Percentiles rank a stretch among this genome's conserved stretches.
Evolutionary conservation across 2,329 filamentous ascomycete genomes (phyloP).

Genomic region (Moelleriella libera): DNA sequence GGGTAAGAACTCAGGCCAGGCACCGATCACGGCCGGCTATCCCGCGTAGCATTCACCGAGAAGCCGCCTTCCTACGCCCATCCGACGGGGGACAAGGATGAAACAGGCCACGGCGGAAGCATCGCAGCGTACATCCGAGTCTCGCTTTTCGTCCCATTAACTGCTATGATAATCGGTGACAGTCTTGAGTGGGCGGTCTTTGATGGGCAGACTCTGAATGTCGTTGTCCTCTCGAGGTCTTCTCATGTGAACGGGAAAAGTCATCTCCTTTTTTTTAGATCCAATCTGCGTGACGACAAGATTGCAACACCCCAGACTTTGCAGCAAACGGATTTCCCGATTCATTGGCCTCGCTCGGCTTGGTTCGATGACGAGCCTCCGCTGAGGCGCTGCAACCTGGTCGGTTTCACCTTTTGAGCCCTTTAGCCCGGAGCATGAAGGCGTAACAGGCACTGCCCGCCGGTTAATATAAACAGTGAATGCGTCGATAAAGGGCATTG

Average conservation of each 20-base stretch:
- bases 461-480: background rate
- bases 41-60: background rate
- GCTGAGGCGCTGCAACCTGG: slow-evolving; percentile 1
- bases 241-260: too few relatives aligned
- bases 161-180: too few relatives aligned
- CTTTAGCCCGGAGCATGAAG: slow-evolving; percentile 1
- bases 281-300: too few relatives aligned
- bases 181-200: too few relatives aligned
- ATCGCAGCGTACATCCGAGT: background rate
- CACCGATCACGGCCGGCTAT: background rate
- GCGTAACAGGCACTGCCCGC: background rate
- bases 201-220: too few relatives aligned
- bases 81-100: background rate
- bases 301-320: background rate
- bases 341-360: background rate
- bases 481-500: background rate
- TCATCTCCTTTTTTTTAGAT: too few relatives aligned
- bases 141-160: background rate
- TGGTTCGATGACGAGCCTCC: background rate
- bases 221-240: too few relatives aligned
- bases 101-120: background rate
- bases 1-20: too few relatives aligned
- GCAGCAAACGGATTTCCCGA: background rate
- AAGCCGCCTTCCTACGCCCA: background rate
- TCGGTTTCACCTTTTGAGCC: slow-evolving; percentile 3